Evolutionary conservation across 129 eudicot genomes (phyloP).

Genomic region (Chrysanthemum seticuspe): DNA sequence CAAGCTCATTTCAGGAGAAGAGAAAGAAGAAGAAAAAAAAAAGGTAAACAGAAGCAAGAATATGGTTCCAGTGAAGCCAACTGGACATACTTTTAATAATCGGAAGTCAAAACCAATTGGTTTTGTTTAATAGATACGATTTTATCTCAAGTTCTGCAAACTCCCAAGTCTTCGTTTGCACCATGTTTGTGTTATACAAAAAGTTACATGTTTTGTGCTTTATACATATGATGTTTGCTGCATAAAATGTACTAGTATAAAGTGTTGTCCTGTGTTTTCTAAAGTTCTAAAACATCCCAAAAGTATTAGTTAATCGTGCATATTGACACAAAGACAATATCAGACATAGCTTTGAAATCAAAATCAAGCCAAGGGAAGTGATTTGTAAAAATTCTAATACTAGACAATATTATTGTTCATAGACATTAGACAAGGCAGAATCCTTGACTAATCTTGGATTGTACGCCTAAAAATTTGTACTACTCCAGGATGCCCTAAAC

Average conservation of each 20-base stretch:
- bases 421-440: neutral
- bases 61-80: too few relatives aligned
- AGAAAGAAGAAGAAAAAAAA: too few relatives aligned
- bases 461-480: conserved; percentile 20
- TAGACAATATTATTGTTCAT: neutral
- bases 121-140: too few relatives aligned
- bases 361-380: neutral
- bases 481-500: neutral
- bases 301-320: neutral
- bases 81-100: too few relatives aligned
- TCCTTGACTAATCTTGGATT: conserved; percentile 1
- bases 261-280: neutral
- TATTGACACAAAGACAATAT: neutral
- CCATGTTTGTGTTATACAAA: too few relatives aligned
- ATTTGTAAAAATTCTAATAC: neutral
- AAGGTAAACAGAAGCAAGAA: too few relatives aligned
- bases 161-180: too few relatives aligned
- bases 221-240: too few relatives aligned
- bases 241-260: too few relatives aligned
- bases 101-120: too few relatives aligned
- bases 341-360: neutral
- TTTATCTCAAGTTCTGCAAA: too few relatives aligned
- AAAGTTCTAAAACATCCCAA: neutral
- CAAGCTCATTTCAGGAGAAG: too few relatives aligned
- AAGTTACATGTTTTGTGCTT: neutral